Evolutionary conservation across 805 yeast genomes (phyloP), one percentile per base, ranked within the genome.

Genomic region (Ogataea paradorogensis): DNA sequence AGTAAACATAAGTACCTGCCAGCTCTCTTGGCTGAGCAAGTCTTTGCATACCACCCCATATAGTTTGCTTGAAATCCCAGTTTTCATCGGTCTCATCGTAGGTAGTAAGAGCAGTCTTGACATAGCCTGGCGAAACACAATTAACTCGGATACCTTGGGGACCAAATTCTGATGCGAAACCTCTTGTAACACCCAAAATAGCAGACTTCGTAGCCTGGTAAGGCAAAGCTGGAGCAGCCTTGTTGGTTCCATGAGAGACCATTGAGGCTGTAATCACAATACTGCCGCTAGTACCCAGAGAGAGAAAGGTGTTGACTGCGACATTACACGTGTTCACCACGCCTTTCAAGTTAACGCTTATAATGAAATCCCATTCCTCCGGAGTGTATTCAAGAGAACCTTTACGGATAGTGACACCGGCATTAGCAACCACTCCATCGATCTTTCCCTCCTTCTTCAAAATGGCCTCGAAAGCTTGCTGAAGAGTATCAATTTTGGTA

Each of bases 241-340:
- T 74, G 46, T 72, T 72, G 44, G 69, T 74, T 49, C 71, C 71
- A 57, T 69, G 74, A 9, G 70, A 75, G 15, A 73, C 67, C 74
- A 71, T 70, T 15, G 76, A 70, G 2, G 76, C 76, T 15, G 76
- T 72, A 61, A 69, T 66, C 41, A 72, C 65, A 48, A 72, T 58
- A 11, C 74, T 68, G 26, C 78, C 76, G 26, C 55, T 53, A 9
- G 24, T 33, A 21, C 36, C 33, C 16, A 29, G 15, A 11, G 32
- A n/a, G 10, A 43, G 26, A 22, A 43, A 38, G 8, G 43, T 35
- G 16, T 39, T 38, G n/a, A 43, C 31, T 3, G 47, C 47, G 13
- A 39, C 40, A 29, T 33, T 31, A 21, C 38, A 34, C 1, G 47
- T 35, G 38, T 43, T 38, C 14, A 43, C 32, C 11, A 39, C 43